Base-by-base conservation (phyloP, 441 rosid species). In the Capsella rubella region DNA sequence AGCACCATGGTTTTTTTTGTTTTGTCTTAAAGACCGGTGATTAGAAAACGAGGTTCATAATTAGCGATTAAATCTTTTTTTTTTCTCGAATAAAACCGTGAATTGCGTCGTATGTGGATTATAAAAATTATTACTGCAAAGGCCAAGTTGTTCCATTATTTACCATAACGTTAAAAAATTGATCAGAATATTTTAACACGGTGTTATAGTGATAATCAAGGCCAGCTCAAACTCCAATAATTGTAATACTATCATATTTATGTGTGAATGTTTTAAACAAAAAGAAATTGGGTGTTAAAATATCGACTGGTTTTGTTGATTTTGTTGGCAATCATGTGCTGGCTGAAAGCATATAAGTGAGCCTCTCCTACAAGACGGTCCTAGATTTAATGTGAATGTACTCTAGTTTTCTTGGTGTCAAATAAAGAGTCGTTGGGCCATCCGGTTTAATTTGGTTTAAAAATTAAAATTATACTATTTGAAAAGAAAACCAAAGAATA, bases 1-100 rank as follows among this genome's bases (percentile, higher is more conserved):
- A 68, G 64, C 63, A 75, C 57, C 68, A 9, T 15, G 14, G 63
- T 45, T 21, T 21, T 21, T 21, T 21, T 21, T 68, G 74, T 75
- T 60, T 61, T 52, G 13, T 76, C 50, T 69, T 7, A 18, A 31
- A 35, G 56, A 69, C 0, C 31, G 46, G 66, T 39, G 66, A 55
- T 54, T 62, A 69, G 29, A 54, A 76, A 62, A 75, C 37, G 40
- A 55, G 50, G n/a, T 16, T 46, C 25, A 32, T 62, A 28, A 21
- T 21, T 21, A 37, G 18, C 11, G 11, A 52, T 39, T 16, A 28
- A 29, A 51, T 52, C 0, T 61, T 21, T 71, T 61, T 39, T 39
- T 61, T 21, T 71, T 61, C 39, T 39, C 42, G 61, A 16, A 46
- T 42, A 49, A 49, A 47, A 57, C 60, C 59, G 43, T 49, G 28